Base-by-base conservation (phyloP, 768 basidiomycete genomes). In the Tephrocybe sp. region DNA sequence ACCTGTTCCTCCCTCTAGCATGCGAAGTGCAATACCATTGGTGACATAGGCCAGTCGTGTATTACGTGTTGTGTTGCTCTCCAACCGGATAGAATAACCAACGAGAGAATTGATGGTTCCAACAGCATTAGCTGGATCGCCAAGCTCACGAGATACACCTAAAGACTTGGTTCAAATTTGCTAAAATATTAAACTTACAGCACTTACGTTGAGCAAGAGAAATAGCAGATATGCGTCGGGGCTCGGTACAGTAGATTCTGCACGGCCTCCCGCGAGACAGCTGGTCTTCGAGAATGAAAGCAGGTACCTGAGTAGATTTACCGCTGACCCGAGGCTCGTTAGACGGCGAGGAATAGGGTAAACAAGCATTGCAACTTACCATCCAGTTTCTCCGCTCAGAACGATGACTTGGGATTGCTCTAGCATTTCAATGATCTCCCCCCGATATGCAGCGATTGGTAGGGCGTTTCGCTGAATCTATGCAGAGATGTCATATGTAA, bases 271-370 rank as follows among this genome's bases (percentile, higher is more conserved):
- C 97, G 53, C 77, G 78, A 4, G 85, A 80, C 17, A 98, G 79
- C 47, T 88, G 83, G 61, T 95, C 85, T 66, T 99, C 96, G 9
- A 99, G 79, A 56, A 98, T 87, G 70, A 94, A 98, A 0, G 87
- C 78, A 3, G 96, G 96, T 3, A 98, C 82, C 71, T 98, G 96
- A 0, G 96, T 98, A 2, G 94, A 97, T 72, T 99, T 99, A 8
- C 96, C 96, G 61, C 93, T 94, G 57, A 26, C 41, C 45, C 45
- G 46, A 44, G n/a, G 20, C 45, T 53, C 42, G 56, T 38, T 40
- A 33, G 19, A 46, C 35, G 11, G 51, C 39, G 16, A 30, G 7
- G 26, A 12, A 45, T 19, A 26, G 26, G 11, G 2, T 32, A 45
- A 17, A 43, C 16, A 12, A 17, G 55, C 34, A 60, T n/a, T 51